A percentile compares a stretch with the other conserved stretches of the same genome.
Evolutionary conservation across 306 rosid genomes (phyloP).

Genomic region (Prunus fruticosa): DNA sequence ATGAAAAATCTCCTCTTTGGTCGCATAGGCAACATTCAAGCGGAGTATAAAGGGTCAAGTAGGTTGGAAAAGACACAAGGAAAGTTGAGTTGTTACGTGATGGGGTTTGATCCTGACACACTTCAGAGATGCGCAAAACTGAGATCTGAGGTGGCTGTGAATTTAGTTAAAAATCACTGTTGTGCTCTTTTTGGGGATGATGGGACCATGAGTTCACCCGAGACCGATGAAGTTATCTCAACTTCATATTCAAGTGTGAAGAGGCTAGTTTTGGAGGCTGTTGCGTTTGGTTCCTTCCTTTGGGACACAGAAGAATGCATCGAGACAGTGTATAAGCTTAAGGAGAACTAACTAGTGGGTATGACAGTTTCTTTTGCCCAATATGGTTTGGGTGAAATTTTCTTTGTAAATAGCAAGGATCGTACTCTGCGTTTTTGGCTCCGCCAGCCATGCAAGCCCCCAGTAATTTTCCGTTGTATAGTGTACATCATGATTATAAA

Average conservation of each 20-base stretch:
- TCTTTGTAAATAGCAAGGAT: constrained; percentile 42
- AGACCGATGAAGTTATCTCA: constrained; percentile 57
- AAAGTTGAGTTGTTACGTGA: constrained; percentile 58
- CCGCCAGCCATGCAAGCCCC: not conserved
- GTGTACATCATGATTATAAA: constrained; percentile 11
- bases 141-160: constrained; percentile 73
- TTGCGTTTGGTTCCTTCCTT: constrained; percentile 89
- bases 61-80: constrained; percentile 43
- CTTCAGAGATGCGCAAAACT: constrained; percentile 75
- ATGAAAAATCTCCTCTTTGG: constrained; percentile 47
- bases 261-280: constrained; percentile 94
- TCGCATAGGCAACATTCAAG: constrained; percentile 28
- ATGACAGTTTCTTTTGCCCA: constrained; percentile 8
- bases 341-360: constrained; percentile 45
- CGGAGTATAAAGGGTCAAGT: constrained; percentile 31
- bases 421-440: constrained; percentile 8
- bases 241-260: constrained; percentile 88
- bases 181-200: constrained; percentile 62
- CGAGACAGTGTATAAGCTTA: constrained; percentile 67
- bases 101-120: constrained; percentile 65
- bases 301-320: constrained; percentile 94
- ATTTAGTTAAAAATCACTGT: constrained; percentile 65
- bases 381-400: constrained; percentile 20
- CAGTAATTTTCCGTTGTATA: constrained; percentile 33
- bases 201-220: constrained; percentile 33